Percentiles rank a stretch among this genome's conserved stretches.
Evolutionary conservation across 2,329 filamentous ascomycete species (phyloP).

Genomic region (Plectosphaerella plurivora): DNA sequence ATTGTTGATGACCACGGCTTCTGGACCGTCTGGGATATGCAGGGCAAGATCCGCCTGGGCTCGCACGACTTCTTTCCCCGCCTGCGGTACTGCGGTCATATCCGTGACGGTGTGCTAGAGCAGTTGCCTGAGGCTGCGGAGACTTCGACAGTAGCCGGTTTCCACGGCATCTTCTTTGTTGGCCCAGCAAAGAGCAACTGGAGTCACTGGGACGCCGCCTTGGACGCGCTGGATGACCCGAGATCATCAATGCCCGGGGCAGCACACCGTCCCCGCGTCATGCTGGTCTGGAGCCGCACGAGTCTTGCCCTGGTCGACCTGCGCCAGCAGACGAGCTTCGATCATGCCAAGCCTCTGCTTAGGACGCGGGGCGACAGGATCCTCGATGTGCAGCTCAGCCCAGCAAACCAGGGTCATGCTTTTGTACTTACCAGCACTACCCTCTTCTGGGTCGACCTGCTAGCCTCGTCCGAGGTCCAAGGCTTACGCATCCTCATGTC

Average conservation of each 20-base stretch:
- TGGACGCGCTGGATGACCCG: background rate
- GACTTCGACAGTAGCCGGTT: slow-evolving; percentile 14
- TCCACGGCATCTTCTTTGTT: slow-evolving; percentile 39
- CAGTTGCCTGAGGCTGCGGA: slow-evolving; percentile 16
- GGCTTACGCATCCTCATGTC: slow-evolving; percentile 30
- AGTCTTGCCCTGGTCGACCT: slow-evolving; percentile 30
- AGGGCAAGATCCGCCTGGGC: slow-evolving; percentile 26
- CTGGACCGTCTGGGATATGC: slow-evolving; percentile 66
- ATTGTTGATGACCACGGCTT: slow-evolving; percentile 60
- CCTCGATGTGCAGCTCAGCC: slow-evolving; percentile 50
- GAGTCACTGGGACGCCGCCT: slow-evolving; percentile 17
- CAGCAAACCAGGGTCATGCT: slow-evolving; percentile 40
- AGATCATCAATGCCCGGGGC: background rate
- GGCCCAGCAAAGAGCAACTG: slow-evolving; percentile 19
- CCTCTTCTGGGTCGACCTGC: slow-evolving; percentile 44
- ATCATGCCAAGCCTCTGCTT: slow-evolving; percentile 16
- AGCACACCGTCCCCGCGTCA: slow-evolving; percentile 8
- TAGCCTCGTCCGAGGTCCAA: slow-evolving; percentile 2
- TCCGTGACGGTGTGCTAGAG: slow-evolving; percentile 31
- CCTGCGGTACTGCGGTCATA: slow-evolving; percentile 36
- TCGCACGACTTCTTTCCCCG: slow-evolving; percentile 27
- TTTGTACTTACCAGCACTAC: slow-evolving; percentile 54
- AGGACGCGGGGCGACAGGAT: slow-evolving; percentile 32
- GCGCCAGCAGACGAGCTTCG: slow-evolving; percentile 18
- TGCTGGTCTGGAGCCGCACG: slow-evolving; percentile 31